Conservation (phyloP, 176 grass and related monocot species). For the Urochloa ruziziensis region DNA sequence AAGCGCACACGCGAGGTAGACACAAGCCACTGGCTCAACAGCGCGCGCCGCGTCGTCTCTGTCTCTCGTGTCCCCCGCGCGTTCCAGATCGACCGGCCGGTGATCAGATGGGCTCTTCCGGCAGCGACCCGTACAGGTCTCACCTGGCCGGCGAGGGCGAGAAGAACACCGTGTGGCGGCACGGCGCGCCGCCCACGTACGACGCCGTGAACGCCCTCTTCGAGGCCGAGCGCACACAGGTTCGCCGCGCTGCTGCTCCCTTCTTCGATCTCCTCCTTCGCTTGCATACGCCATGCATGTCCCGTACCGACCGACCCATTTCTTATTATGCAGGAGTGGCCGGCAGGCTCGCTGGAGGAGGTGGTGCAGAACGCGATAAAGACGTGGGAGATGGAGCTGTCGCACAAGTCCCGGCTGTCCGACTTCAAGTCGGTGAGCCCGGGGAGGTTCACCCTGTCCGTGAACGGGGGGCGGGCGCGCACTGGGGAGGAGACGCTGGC, state of each 20-base stretch:
- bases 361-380: constrained; percentile 88
- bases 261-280: background rate
- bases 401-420: constrained; percentile 62
- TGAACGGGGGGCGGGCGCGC: constrained; percentile 54
- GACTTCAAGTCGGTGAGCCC: constrained; percentile 94
- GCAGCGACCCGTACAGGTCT: constrained; percentile 67
- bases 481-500: constrained; percentile 63
- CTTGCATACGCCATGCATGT: no score
- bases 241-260: background rate
- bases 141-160: constrained; percentile 72
- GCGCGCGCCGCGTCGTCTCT: no score
- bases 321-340: constrained; percentile 68
- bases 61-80: background rate
- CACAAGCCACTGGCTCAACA: no score
- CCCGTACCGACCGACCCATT: no score
- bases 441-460: constrained; percentile 40
- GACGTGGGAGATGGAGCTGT: constrained; percentile 99
- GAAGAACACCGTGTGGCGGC: constrained; percentile 71
- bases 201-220: constrained; percentile 85
- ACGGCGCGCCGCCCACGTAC: constrained; percentile 73
- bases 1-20: background rate
- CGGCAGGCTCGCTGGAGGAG: constrained; percentile 80
- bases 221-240: constrained; percentile 71
- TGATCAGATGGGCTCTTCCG: constrained; percentile 49
- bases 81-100: background rate